Evolutionary conservation across 345 rosid genomes (phyloP).

Genomic region (Triadica sebifera): DNA sequence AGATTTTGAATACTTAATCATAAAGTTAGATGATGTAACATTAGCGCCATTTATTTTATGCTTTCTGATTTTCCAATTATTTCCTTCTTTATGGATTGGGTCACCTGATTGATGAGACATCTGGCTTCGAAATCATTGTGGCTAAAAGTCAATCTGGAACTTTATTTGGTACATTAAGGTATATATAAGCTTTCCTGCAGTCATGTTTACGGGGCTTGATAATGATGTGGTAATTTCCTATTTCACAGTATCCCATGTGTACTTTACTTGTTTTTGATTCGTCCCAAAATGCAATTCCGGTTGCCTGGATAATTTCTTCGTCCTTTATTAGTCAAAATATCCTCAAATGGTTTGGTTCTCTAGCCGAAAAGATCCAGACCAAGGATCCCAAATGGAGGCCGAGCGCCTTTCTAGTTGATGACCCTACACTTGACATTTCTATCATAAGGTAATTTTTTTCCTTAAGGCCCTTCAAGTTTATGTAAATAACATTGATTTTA

Average conservation of each 20-base stretch:
- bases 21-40: background rate
- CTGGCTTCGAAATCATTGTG: background rate
- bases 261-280: constrained; percentile 48
- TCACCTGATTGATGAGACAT: constrained; percentile 10
- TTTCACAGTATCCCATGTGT: constrained; percentile 47
- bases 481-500: background rate
- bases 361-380: constrained; percentile 42
- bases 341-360: constrained; percentile 46
- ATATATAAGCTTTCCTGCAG: background rate
- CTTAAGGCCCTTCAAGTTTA: constrained; percentile 1
- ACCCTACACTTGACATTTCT: constrained; percentile 40
- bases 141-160: constrained; percentile 12
- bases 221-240: constrained; percentile 10
- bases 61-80: background rate
- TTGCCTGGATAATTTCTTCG: constrained; percentile 55
- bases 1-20: background rate
- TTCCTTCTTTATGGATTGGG: background rate
- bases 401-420: constrained; percentile 45
- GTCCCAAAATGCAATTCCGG: constrained; percentile 49
- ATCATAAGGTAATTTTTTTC: constrained; percentile 38
- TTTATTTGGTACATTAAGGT: background rate
- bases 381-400: constrained; percentile 51
- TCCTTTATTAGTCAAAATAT: constrained; percentile 33
- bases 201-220: constrained; percentile 11
- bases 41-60: background rate